Percentiles rank a stretch among this genome's conserved stretches.
Evolutionary conservation across 2,329 filamentous ascomycete genomes (phyloP).

Genomic region (Talaromyces sp.): DNA sequence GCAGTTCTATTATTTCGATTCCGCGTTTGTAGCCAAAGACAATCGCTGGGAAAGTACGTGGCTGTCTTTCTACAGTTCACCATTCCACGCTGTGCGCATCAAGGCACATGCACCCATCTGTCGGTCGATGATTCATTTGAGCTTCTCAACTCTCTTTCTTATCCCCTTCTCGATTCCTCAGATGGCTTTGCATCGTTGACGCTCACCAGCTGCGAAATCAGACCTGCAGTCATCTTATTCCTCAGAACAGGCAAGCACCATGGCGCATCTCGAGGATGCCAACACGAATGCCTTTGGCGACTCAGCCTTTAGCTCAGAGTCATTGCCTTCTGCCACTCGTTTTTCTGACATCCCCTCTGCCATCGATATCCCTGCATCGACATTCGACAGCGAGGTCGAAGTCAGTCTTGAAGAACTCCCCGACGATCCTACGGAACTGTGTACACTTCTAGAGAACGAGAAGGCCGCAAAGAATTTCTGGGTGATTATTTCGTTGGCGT

Average conservation of each 20-base stretch:
- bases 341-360: slow-evolving; percentile 59
- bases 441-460: slow-evolving; percentile 91
- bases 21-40: neutral
- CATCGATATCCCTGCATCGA: slow-evolving; percentile 61
- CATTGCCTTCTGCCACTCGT: slow-evolving; percentile 40
- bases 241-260: slow-evolving; percentile 26
- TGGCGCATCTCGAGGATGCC: slow-evolving; percentile 50
- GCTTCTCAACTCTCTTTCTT: neutral
- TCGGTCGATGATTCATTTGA: slow-evolving; percentile 2
- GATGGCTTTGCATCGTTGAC: slow-evolving; percentile 6
- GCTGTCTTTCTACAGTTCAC: slow-evolving; percentile 1
- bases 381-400: slow-evolving; percentile 68
- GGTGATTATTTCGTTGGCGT: slow-evolving; percentile 96
- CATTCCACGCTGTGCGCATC: slow-evolving; percentile 5
- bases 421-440: slow-evolving; percentile 92
- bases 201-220: slow-evolving; percentile 3
- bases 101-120: neutral
- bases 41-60: neutral
- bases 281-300: slow-evolving; percentile 50
- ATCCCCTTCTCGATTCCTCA: neutral
- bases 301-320: slow-evolving; percentile 28
- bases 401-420: slow-evolving; percentile 86
- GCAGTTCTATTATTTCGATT: neutral
- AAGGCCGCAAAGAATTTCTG: slow-evolving; percentile 85
- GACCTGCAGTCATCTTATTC: slow-evolving; percentile 5